A percentile compares a stretch with the other conserved stretches of the same genome.
Evolutionary conservation across 139 green algal species (phyloP).

Genomic region (Chlamydomonas schloesseri): DNA sequence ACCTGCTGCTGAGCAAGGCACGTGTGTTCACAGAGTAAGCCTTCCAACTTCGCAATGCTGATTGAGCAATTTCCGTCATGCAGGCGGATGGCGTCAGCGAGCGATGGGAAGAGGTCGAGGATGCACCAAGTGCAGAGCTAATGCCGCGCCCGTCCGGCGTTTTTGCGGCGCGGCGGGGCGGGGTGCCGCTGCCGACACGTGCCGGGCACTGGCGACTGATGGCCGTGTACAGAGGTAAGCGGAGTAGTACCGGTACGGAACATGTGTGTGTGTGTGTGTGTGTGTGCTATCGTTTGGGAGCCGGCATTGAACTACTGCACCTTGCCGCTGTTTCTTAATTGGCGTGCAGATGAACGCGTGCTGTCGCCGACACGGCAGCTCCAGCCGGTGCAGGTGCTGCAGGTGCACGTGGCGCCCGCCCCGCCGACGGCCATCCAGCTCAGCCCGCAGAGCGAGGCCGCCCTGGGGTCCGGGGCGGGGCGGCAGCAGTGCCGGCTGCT

Average conservation of each 20-base stretch:
- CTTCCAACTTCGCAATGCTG: too few species aligned
- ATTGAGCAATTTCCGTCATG: too few species aligned
- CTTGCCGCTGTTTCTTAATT: too few species aligned
- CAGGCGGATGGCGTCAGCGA: neutral
- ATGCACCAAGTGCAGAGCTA: neutral
- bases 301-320: too few species aligned
- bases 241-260: too few species aligned
- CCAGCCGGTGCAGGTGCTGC: neutral
- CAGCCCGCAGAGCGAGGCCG: neutral
- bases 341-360: too few species aligned
- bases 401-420: neutral
- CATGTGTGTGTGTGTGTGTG: too few species aligned
- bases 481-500: neutral
- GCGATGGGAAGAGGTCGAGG: neutral
- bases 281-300: too few species aligned
- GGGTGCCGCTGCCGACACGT: conserved; percentile 1
- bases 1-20: neutral
- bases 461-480: neutral
- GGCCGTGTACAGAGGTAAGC: conserved; percentile 1
- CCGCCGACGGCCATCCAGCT: neutral
- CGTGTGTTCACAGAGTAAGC: too few species aligned
- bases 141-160: neutral
- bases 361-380: too few species aligned
- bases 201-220: neutral
- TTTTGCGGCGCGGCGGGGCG: neutral